Evolutionary conservation across 805 yeast species (phyloP).

Genomic region (Maudiozyma barnettii): DNA sequence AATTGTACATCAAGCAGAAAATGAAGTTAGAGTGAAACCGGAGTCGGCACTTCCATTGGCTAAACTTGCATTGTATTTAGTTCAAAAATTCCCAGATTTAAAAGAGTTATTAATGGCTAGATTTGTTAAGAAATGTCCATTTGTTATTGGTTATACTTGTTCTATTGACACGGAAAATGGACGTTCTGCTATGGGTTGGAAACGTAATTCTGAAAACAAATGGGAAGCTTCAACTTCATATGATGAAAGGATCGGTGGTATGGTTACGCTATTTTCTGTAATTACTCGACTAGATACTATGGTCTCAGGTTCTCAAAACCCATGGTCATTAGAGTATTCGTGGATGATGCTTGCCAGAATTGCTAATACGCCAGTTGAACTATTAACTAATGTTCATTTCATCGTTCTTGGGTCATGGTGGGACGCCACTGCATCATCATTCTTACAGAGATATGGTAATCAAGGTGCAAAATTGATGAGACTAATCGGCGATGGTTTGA

Average conservation of each 20-base stretch:
- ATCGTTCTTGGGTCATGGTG: constrained; percentile 77
- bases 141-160: constrained; percentile 73
- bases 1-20: constrained; percentile 81
- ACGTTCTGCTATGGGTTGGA: constrained; percentile 81
- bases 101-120: constrained; percentile 50
- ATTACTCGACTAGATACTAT: constrained; percentile 42
- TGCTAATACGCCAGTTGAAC: constrained; percentile 43
- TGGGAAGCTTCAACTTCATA: constrained; percentile 56
- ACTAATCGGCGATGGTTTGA: constrained; percentile 42
- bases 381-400: constrained; percentile 60
- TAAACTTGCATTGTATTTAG: constrained; percentile 45
- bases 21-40: constrained; percentile 77
- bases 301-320: constrained; percentile 2
- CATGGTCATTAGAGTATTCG: constrained; percentile 30
- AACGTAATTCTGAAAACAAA: constrained; percentile 35
- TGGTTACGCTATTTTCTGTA: constrained; percentile 69
- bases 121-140: constrained; percentile 85
- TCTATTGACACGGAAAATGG: constrained; percentile 74
- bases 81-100: constrained; percentile 39
- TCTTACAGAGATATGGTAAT: constrained; percentile 47
- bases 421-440: constrained; percentile 65
- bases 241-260: constrained; percentile 82
- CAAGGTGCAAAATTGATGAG: constrained; percentile 61
- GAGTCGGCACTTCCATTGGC: constrained; percentile 75
- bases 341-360: constrained; percentile 74